phyloP scores from a whole-genome alignment of 345 rosid species.

The Cardamine chenopodiifolia region DNA sequence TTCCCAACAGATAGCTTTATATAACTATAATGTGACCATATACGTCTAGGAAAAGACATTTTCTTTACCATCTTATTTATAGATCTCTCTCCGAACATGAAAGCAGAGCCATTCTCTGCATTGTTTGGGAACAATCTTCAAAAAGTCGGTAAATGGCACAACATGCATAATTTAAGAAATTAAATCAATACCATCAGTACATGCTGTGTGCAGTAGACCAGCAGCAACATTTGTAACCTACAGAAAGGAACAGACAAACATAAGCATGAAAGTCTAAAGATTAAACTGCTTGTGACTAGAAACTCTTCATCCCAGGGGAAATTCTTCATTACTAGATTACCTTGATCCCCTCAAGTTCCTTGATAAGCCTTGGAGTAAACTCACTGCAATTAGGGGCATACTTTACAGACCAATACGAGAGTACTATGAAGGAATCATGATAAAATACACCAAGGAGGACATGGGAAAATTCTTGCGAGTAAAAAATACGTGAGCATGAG shows the following conservation, averaged over 20 bases:
- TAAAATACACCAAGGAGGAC: slow-evolving; percentile 16
- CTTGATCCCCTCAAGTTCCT: slow-evolving; percentile 82
- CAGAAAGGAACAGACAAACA: slow-evolving; percentile 37
- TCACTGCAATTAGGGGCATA: slow-evolving; percentile 61
- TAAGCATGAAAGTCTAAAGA: slow-evolving; percentile 18
- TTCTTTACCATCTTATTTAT: slow-evolving; percentile 51
- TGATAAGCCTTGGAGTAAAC: slow-evolving; percentile 89
- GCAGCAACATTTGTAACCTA: slow-evolving; percentile 82
- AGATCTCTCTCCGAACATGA: slow-evolving; percentile 78
- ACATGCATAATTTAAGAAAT: slow-evolving; percentile 17
- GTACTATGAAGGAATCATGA: slow-evolving; percentile 31
- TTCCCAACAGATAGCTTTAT: slow-evolving; percentile 22
- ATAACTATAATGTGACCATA: slow-evolving; percentile 12
- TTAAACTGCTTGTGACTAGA: slow-evolving; percentile 11
- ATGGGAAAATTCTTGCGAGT: not conserved
- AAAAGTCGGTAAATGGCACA: slow-evolving; percentile 14
- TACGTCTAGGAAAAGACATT: slow-evolving; percentile 12
- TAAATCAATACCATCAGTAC: slow-evolving; percentile 67
- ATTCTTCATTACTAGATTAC: slow-evolving; percentile 41
- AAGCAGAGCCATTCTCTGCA: slow-evolving; percentile 80
- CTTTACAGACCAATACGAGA: slow-evolving; percentile 28
- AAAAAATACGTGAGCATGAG: slow-evolving; percentile 15
- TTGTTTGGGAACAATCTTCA: slow-evolving; percentile 35
- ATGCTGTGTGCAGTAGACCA: slow-evolving; percentile 87
- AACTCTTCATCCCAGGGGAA: not conserved